Base-by-base conservation (phyloP, 192 early-diverging fungal genomes). In the Jimgerdemannia flammicorona region DNA sequence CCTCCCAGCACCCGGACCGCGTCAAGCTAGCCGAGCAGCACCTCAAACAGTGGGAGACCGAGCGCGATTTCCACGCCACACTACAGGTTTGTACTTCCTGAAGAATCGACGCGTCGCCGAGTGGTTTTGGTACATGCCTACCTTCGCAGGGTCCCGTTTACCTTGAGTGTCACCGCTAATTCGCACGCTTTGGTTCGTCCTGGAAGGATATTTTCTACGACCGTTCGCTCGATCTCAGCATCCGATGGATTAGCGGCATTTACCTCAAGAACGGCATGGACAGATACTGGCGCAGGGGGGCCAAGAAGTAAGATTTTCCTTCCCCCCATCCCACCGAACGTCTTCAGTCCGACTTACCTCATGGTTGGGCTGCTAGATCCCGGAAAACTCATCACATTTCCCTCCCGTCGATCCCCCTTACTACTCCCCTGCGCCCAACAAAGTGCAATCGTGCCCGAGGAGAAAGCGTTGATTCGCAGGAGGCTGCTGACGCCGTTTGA, bases 241-340 rank as follows among this genome's bases (percentile, higher is more conserved):
- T 93, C 19, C 86, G 96, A 54, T 92, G 87, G 74, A 85, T 96
- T 66, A 91, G 93, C 11, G 87, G 89, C 49, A 90, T 97, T 68
- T 91, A 86, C 70, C 80, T 98, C 66, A 98, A 98, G 82, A 98
- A 97, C 81, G 93, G 94, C 4, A 88, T 98, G 43, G 94, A 97
- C 78, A 90, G 90, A 72, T 95, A 93, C 79, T 98, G 96, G 96
- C 87, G 93, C 70, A 93, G 88, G 74, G 86, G 91, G 11, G 90
- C 90, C 3, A 83, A 81, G 81, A 87, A 90, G 91, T 91, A 84
- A 65, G 76, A 71, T 11, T 29, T 29, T 29, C 29, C 29, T 29
- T 29, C 29, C 29, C n/a, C 29, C 29, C 29, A 29, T 29, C 29
- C 29, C 29, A 29, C 29, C 29, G 29, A 29, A 29, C 29, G 29